Evolutionary conservation across 306 rosid species (phyloP).

Genomic region (Medicago ruthenica): DNA sequence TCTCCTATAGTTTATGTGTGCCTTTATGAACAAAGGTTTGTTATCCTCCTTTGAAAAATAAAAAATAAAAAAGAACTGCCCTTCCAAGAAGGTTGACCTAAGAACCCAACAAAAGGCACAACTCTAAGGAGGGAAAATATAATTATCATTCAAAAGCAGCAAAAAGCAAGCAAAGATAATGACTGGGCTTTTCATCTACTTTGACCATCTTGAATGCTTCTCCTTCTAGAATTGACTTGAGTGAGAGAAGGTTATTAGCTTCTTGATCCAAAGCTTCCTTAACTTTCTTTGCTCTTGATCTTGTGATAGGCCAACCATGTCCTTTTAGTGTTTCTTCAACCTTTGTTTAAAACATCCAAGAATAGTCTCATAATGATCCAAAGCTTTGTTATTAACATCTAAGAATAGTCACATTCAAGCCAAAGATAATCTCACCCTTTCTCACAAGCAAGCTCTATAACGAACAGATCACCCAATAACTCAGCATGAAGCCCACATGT

Average conservation of each 20-base stretch:
- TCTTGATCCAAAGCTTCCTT: too few relatives aligned
- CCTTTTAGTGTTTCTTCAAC: too few relatives aligned
- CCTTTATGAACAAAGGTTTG: background rate
- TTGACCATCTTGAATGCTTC: too few relatives aligned
- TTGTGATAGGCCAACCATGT: too few relatives aligned
- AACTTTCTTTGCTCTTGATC: too few relatives aligned
- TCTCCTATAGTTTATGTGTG: background rate
- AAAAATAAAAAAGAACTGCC: background rate
- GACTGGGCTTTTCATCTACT: too few relatives aligned
- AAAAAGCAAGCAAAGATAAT: background rate
- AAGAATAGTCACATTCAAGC: background rate
- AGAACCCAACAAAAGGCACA: conserved; percentile 1
- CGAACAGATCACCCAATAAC: background rate
- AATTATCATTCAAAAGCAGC: background rate
- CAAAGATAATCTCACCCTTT: background rate
- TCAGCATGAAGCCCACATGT: background rate
- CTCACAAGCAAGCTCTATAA: background rate
- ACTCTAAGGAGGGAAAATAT: background rate
- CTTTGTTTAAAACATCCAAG: too few relatives aligned
- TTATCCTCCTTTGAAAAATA: conserved; percentile 28
- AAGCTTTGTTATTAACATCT: too few relatives aligned
- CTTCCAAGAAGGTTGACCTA: background rate
- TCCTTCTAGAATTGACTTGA: too few relatives aligned
- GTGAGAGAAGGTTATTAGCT: too few relatives aligned
- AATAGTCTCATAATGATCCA: too few relatives aligned